Conservation (phyloP, 2,329 filamentous ascomycete genomes). For the Fusarium tupiense region DNA sequence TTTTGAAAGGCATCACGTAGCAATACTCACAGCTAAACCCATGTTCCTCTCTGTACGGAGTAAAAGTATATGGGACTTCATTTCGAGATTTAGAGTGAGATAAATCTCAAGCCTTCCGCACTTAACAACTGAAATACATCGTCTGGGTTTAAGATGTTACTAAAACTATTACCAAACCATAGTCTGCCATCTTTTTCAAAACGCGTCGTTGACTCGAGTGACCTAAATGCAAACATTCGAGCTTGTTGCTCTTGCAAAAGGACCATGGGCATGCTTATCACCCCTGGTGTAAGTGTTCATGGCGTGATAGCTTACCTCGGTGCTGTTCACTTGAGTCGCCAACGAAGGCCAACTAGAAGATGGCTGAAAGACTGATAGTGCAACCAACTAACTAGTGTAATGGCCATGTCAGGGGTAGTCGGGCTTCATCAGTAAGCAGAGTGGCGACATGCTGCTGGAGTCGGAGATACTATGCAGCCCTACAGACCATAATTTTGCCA, state of each 20-base stretch:
- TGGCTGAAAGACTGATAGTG: background rate
- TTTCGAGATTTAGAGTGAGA: background rate
- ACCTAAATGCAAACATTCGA: no score
- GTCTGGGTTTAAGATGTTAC: fast-evolving
- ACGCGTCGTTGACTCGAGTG: background rate
- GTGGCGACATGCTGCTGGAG: no score
- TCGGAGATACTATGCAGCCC: background rate
- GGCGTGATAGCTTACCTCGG: background rate
- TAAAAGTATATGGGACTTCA: fast-evolving
- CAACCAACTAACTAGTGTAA: background rate
- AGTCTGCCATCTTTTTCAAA: no score
- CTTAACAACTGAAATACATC: background rate
- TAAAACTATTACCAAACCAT: fast-evolving
- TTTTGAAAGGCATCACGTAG: fast-evolving
- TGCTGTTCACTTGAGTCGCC: background rate
- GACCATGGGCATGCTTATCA: background rate
- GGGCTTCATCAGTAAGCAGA: background rate
- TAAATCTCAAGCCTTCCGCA: background rate
- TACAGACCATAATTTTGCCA: background rate
- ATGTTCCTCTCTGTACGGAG: no score
- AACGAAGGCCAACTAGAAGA: background rate
- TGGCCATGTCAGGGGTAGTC: background rate
- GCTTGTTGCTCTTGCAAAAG: background rate
- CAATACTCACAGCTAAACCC: background rate
- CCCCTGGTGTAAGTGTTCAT: background rate